Conservation (phyloP, 805 yeast genomes). For the Candida silvicultrix region DNA sequence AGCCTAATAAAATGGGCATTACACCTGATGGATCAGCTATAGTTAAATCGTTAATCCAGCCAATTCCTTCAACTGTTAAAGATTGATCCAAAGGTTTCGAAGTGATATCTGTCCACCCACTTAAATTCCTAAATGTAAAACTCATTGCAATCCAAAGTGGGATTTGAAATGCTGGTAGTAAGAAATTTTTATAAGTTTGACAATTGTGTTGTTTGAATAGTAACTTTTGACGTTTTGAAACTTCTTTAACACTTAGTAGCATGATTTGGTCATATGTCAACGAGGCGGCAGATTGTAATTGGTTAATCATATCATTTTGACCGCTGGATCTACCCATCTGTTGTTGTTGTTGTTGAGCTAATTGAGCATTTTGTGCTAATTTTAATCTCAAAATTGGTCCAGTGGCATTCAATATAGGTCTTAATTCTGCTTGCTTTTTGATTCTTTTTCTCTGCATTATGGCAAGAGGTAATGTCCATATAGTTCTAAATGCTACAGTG, state of each 20-base stretch:
- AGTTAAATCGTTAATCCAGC: conserved; percentile 59
- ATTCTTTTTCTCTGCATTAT: conserved; percentile 62
- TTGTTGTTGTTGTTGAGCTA: conserved; percentile 21
- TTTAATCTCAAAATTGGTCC: conserved; percentile 63
- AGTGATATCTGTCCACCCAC: conserved; percentile 44
- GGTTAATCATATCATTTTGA: too few species aligned
- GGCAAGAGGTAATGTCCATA: conserved; percentile 74
- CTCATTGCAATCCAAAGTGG: conserved; percentile 86
- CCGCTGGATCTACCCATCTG: too few species aligned
- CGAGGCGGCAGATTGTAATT: conserved; percentile 24
- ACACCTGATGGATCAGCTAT: conserved; percentile 53
- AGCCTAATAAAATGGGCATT: conserved; percentile 68
- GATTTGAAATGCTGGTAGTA: conserved; percentile 74
- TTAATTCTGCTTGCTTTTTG: conserved; percentile 61
- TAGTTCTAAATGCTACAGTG: conserved; percentile 58
- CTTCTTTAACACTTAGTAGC: conserved; percentile 70
- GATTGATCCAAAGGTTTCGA: conserved; percentile 41
- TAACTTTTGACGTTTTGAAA: conserved; percentile 62
- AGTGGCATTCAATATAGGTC: conserved; percentile 69
- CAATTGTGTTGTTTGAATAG: conserved; percentile 64
- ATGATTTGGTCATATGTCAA: conserved; percentile 76
- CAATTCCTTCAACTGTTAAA: conserved; percentile 46
- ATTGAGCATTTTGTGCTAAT: conserved; percentile 30
- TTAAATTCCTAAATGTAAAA: conserved; percentile 63
- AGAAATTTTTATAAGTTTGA: conserved; percentile 73